These are phyloP conservation scores for Rugonectria rugulosa DNA, from an alignment of 2,329 filamentous ascomycete species.

Conservation along the genomic window DNA sequence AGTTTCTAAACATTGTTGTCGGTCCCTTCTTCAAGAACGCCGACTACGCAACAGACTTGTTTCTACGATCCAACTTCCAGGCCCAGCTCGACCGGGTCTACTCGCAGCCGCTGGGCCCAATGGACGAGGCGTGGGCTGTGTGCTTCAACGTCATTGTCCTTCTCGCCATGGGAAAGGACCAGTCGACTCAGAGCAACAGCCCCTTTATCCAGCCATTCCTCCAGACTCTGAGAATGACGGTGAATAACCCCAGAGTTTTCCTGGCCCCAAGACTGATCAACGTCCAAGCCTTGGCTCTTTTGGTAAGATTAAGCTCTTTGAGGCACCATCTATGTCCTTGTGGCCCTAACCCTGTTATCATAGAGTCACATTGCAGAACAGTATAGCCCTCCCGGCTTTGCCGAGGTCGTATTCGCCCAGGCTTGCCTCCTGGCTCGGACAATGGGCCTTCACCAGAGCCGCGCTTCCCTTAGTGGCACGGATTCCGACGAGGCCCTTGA, in stretches of 20 bases:
- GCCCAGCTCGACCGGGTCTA: slow-evolving; percentile 36
- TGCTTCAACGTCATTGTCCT: slow-evolving; percentile 38
- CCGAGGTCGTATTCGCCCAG: slow-evolving; percentile 37
- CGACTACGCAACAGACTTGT: slow-evolving; percentile 37
- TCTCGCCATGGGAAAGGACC: slow-evolving; percentile 35
- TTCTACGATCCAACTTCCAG: slow-evolving; percentile 32
- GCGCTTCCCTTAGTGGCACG: slow-evolving; percentile 13
- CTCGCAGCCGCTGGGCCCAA: slow-evolving; percentile 26
- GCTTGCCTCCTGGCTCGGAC: slow-evolving; percentile 37
- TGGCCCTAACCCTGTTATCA: background rate
- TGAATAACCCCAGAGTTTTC: slow-evolving; percentile 39
- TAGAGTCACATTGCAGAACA: slow-evolving; percentile 39
- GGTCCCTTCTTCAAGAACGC: slow-evolving; percentile 35
- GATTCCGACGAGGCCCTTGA: slow-evolving; percentile 26
- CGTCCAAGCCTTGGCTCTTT: slow-evolving; percentile 36
- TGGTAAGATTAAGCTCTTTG: slow-evolving; percentile 24
- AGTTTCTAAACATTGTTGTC: slow-evolving; percentile 37
- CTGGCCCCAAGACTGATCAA: slow-evolving; percentile 36
- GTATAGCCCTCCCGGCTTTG: slow-evolving; percentile 34
- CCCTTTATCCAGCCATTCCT: slow-evolving; percentile 37
- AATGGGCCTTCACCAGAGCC: slow-evolving; percentile 37
- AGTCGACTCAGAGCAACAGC: slow-evolving; percentile 30
- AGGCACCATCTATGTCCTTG: no score
- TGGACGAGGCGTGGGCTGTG: slow-evolving; percentile 36
- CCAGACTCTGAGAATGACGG: slow-evolving; percentile 35